phyloP scores from a whole-genome alignment of 2,329 filamentous ascomycete genomes.

The Microsporum audouinii region DNA sequence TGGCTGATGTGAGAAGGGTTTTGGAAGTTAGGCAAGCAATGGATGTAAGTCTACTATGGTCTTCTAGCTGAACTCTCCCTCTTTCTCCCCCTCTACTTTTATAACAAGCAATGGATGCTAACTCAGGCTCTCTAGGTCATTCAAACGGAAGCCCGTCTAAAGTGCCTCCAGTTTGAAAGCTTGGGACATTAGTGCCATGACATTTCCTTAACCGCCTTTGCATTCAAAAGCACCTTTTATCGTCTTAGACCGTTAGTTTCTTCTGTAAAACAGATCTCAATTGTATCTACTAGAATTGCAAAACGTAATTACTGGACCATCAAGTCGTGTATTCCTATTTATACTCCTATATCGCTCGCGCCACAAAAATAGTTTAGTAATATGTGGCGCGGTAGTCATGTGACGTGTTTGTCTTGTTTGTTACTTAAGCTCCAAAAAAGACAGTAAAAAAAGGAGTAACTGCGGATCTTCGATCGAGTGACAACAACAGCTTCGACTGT shows the following conservation, averaged over 20 bases:
- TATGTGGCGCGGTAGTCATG: background rate
- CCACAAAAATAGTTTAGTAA: too few species aligned
- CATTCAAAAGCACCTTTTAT: slow-evolving; percentile 24
- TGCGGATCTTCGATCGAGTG: background rate
- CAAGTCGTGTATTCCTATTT: background rate
- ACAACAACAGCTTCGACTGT: background rate
- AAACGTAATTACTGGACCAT: background rate
- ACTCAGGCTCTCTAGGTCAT: slow-evolving; percentile 51
- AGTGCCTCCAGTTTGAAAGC: slow-evolving; percentile 72
- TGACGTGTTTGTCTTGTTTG: slow-evolving; percentile 12
- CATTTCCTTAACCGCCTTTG: slow-evolving; percentile 23
- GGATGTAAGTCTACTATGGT: slow-evolving; percentile 51
- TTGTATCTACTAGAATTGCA: slow-evolving; percentile 4
- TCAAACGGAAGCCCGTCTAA: slow-evolving; percentile 75
- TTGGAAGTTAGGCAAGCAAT: slow-evolving; percentile 92
- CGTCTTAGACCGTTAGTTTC: background rate
- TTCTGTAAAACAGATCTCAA: slow-evolving; percentile 8
- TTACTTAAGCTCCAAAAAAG: background rate
- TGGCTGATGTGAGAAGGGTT: slow-evolving; percentile 79
- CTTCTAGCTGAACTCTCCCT: background rate
- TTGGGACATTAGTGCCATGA: background rate
- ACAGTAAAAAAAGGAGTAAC: background rate
- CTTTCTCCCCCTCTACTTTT: background rate
- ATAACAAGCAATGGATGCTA: slow-evolving; percentile 2
- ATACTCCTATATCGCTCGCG: background rate